These are phyloP conservation scores for Trichophyton simii DNA, from an alignment of 2,329 filamentous ascomycete genomes.

Conservation along the genomic window DNA sequence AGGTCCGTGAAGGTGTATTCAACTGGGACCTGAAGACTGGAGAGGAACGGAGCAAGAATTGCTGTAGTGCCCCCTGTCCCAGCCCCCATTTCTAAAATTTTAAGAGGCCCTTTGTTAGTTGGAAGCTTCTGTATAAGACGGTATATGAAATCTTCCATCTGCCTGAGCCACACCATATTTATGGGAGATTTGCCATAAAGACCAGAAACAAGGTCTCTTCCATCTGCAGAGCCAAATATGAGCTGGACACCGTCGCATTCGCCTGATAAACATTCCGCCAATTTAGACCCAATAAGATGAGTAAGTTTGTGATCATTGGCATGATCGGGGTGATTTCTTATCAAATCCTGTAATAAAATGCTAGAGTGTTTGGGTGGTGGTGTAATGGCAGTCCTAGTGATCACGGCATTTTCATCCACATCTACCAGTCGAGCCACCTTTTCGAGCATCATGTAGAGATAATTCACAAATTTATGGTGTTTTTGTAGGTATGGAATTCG, in stretches of 20 bases:
- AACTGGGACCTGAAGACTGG: constrained; percentile 19
- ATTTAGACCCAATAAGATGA: constrained; percentile 3
- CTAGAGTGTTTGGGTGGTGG: not conserved
- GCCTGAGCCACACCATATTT: constrained; percentile 3
- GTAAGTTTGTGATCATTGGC: constrained; percentile 5
- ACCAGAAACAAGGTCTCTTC: constrained; percentile 2
- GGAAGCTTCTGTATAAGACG: constrained; percentile 5
- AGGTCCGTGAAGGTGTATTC: constrained; percentile 33
- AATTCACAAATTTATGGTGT: constrained; percentile 9
- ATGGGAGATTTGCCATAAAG: constrained; percentile 5
- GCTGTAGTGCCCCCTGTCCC: constrained; percentile 29
- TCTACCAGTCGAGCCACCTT: constrained; percentile 4
- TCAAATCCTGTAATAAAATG: not conserved
- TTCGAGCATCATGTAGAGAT: constrained; percentile 6
- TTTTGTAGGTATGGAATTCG: constrained; percentile 3
- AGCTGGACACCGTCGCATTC: constrained; percentile 3
- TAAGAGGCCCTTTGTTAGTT: not conserved
- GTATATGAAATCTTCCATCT: constrained; percentile 5
- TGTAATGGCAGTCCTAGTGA: not conserved
- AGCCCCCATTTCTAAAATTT: constrained; percentile 29
- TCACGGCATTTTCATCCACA: not conserved
- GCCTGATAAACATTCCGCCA: constrained; percentile 5
- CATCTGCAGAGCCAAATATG: constrained; percentile 4
- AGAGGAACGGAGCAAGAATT: constrained; percentile 20
- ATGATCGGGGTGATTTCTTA: not conserved